Conservation (phyloP, 2,329 filamentous ascomycete species). For the Cyphellophora attinorum region DNA sequence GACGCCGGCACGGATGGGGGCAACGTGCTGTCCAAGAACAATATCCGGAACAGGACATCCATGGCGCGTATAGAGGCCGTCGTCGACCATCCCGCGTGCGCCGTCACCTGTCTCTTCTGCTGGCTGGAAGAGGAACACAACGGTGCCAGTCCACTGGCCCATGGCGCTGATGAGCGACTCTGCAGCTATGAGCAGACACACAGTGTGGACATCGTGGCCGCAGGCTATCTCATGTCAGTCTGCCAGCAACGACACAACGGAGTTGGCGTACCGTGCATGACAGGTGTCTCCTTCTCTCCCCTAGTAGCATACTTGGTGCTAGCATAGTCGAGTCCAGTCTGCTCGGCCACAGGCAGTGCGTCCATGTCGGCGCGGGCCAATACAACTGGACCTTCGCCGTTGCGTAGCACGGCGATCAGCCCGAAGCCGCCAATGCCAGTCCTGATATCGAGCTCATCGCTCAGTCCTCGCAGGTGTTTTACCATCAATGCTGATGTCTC, state of each 20-base stretch:
- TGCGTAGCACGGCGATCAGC: slow-evolving; percentile 29
- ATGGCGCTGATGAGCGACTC: slow-evolving; percentile 35
- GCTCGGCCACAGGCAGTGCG: slow-evolving; percentile 37
- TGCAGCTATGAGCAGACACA: slow-evolving; percentile 43
- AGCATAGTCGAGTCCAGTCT: slow-evolving; percentile 36
- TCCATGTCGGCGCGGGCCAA: slow-evolving; percentile 40
- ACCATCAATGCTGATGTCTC: slow-evolving; percentile 39
- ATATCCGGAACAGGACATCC: slow-evolving; percentile 43
- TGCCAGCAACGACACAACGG: slow-evolving; percentile 32
- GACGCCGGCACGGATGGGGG: slow-evolving; percentile 31
- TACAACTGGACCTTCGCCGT: slow-evolving; percentile 31
- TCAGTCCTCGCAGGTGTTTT: slow-evolving; percentile 24
- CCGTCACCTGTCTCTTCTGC: slow-evolving; percentile 55
- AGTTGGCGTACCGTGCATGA: no score
- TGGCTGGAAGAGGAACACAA: slow-evolving; percentile 57
- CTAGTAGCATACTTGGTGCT: slow-evolving; percentile 33
- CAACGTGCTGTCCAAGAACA: slow-evolving; percentile 48
- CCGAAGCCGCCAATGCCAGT: slow-evolving; percentile 35
- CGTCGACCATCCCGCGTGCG: slow-evolving; percentile 52
- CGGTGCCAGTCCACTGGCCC: slow-evolving; percentile 48
- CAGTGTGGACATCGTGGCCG: slow-evolving; percentile 52
- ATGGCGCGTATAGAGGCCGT: slow-evolving; percentile 36
- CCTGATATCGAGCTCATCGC: slow-evolving; percentile 22
- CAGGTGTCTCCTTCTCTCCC: slow-evolving; percentile 37
- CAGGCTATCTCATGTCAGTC: slow-evolving; percentile 45